Evolutionary conservation across 2,329 filamentous ascomycete genomes (phyloP).

Genomic region (Clarireedia monteithiana): DNA sequence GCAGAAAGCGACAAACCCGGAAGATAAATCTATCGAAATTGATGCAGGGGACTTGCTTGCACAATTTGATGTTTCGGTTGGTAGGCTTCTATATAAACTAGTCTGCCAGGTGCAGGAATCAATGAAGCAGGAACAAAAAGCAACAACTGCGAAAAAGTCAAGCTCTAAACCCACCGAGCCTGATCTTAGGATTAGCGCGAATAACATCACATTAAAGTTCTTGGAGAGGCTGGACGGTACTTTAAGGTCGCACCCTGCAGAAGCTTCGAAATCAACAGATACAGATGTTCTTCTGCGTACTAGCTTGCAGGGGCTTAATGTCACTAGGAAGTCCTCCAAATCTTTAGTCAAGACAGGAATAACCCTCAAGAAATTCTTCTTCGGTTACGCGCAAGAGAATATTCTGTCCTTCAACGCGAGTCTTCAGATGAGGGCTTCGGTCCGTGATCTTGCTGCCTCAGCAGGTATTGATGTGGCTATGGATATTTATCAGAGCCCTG

Average conservation of each 20-base stretch:
- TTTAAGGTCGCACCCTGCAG: constrained; percentile 11
- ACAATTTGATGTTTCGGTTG: constrained; percentile 30
- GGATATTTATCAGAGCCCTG: constrained; percentile 39
- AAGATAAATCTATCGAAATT: constrained; percentile 23
- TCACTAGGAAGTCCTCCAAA: constrained; percentile 14
- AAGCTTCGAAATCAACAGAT: constrained; percentile 7
- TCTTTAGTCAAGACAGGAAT: constrained; percentile 21
- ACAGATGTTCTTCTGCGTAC: constrained; percentile 26
- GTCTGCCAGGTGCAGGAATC: constrained; percentile 21
- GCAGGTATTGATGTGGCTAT: constrained; percentile 51
- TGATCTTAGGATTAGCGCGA: constrained; percentile 18
- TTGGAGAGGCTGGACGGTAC: constrained; percentile 27
- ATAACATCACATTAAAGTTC: constrained; percentile 26
- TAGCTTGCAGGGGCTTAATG: constrained; percentile 22
- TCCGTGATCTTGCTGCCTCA: constrained; percentile 49
- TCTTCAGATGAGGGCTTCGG: constrained; percentile 50
- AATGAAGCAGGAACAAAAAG: constrained; percentile 14
- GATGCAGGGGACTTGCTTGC: constrained; percentile 21
- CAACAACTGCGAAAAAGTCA: constrained; percentile 2
- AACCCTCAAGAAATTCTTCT: constrained; percentile 47
- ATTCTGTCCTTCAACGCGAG: constrained; percentile 56
- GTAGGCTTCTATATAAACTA: constrained; percentile 26
- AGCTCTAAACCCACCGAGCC: constrained; percentile 5
- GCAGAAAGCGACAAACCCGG: neutral
- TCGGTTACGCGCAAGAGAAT: constrained; percentile 55